phyloP scores from a whole-genome alignment of 2,329 filamentous ascomycete species.

The Trichoderma koningiopsis region DNA sequence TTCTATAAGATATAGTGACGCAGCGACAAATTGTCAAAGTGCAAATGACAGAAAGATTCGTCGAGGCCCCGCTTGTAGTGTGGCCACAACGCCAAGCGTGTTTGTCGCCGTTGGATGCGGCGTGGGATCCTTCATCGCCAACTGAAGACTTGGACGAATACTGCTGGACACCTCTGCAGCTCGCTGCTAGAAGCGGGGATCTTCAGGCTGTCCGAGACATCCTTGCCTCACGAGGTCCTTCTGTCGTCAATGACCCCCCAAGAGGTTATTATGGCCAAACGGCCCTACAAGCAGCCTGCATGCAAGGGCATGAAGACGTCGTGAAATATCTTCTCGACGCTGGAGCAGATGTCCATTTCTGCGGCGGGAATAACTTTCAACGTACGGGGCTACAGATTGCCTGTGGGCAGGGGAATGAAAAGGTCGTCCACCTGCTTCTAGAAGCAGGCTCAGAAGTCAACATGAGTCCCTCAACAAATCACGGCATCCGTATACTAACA shows the following conservation, averaged over 20 bases:
- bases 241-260: conserved; percentile 39
- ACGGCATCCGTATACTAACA: conserved; percentile 7
- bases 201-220: conserved; percentile 32
- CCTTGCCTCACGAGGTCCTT: conserved; percentile 31
- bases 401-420: conserved; percentile 35
- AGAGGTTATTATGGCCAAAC: conserved; percentile 41
- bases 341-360: conserved; percentile 23
- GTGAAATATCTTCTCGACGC: conserved; percentile 35
- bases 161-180: conserved; percentile 40
- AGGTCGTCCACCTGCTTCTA: conserved; percentile 21
- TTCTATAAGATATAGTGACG: not conserved
- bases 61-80: not conserved
- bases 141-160: conserved; percentile 20
- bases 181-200: conserved; percentile 39
- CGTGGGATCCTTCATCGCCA: conserved; percentile 16
- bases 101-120: conserved; percentile 11
- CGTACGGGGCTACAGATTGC: conserved; percentile 44
- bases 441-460: conserved; percentile 7
- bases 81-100: not conserved
- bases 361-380: conserved; percentile 38
- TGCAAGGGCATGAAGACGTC: conserved; percentile 31
- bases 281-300: conserved; percentile 42
- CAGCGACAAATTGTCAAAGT: not conserved
- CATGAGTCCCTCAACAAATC: conserved; percentile 1
- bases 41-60: not conserved